Evolutionary conservation across 345 rosid genomes (phyloP).

Genomic region (Raphanus sativus): DNA sequence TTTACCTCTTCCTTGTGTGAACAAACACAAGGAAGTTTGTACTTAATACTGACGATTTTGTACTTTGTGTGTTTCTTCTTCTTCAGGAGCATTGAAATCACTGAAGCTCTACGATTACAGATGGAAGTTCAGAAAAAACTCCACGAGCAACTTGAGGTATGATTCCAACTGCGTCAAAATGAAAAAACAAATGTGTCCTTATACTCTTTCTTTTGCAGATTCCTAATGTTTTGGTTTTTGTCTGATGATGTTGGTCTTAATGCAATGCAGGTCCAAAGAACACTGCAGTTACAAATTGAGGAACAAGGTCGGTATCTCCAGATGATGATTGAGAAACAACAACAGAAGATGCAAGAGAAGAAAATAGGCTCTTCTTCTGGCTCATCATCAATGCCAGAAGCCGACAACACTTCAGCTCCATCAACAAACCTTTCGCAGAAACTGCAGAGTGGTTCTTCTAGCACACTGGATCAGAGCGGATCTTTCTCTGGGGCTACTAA

Average conservation of each 20-base stretch:
- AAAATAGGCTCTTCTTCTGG: constrained; percentile 35
- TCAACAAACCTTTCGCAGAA: constrained; percentile 30
- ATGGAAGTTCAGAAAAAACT: constrained; percentile 93
- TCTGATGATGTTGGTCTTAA: constrained; percentile 1
- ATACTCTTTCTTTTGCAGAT: neutral
- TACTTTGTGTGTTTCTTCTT: neutral
- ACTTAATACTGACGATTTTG: neutral
- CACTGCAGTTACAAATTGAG: constrained; percentile 32
- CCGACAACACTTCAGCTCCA: constrained; percentile 29
- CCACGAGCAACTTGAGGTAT: constrained; percentile 96
- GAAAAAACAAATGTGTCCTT: neutral
- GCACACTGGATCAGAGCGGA: constrained; percentile 7
- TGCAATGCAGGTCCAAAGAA: constrained; percentile 35
- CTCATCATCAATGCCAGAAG: constrained; percentile 40
- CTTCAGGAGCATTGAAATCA: constrained; percentile 40
- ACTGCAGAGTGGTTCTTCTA: neutral
- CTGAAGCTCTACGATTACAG: constrained; percentile 86
- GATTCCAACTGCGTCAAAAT: neutral
- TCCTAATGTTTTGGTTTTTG: neutral
- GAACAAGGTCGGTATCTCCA: constrained; percentile 40
- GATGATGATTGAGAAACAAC: constrained; percentile 73
- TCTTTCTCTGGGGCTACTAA: constrained; percentile 15
- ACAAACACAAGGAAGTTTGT: neutral
- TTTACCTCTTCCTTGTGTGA: neutral
- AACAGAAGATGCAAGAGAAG: constrained; percentile 41